Base-by-base conservation (phyloP, 2,329 filamentous ascomycete species). In the Colletotrichum tamarilloi region DNA sequence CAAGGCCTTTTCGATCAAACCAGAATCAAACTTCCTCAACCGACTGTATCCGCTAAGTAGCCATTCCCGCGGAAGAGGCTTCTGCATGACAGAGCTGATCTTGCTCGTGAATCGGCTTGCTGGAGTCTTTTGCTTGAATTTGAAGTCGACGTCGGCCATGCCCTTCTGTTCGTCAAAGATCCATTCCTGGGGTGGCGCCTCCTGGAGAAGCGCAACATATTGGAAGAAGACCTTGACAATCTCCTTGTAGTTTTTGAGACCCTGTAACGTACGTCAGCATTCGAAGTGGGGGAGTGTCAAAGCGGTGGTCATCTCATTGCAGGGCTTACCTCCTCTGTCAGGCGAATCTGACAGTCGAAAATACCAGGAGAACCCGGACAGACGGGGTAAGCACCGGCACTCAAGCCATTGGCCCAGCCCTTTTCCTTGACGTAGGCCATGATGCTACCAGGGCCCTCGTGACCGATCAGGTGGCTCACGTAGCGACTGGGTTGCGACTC, bases 71-170 rank as follows among this genome's bases (percentile, higher is more conserved):
- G 95, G 95, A 57, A 97, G 85, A 1, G 94, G 93, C 81, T 94
- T 95, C 81, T 98, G 97, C 97, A 99, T 98, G 22, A 95, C 90
- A 22, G 93, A 91, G 79, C 93, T 95, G 76, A 95, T 91, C 73
- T 90, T 91, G 85, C 95, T 98, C 0, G 95, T 97, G 78, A 98
- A 98, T 32, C 93, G 91, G 80, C 93, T 97, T 1, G 96, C 95
- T 1, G 94, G 94, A 2, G 92, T 94, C 86, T 98, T 98, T 81
- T 98, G 94, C 83, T 92, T 94, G 84, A 97, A 99, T 76, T 93
- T 94, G 87, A 99, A 99, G 77, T 97, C 94, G 14, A 98, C 94
- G 76, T 98, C 95, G 57, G 94, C 92, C 84, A 98, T 92, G 46
- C 92, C 92, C 82, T 95, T 96, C 82, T 97, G 93, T 83, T 99